Evolutionary conservation across 345 rosid genomes (phyloP).

Genomic region (Physaria fendleri): DNA sequence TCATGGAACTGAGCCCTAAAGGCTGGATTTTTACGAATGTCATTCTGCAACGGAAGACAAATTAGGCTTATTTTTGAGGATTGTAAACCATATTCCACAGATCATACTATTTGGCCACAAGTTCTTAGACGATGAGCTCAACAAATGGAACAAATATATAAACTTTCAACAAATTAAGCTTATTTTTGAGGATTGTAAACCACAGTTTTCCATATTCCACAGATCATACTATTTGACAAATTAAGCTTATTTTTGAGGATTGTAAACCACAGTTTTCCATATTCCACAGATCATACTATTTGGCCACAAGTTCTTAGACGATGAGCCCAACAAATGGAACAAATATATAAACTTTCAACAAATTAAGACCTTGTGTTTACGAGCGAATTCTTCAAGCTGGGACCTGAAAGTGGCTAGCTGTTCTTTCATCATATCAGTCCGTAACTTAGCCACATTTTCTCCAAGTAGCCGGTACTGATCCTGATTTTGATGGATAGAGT

Average conservation of each 20-base stretch:
- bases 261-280: not conserved
- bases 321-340: not conserved
- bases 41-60: constrained; percentile 82
- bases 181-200: too few species aligned
- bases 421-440: constrained; percentile 91
- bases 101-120: too few species aligned
- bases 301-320: not conserved
- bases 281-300: not conserved
- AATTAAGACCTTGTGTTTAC: constrained; percentile 70
- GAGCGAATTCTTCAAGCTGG: constrained; percentile 88
- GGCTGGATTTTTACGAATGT: constrained; percentile 67
- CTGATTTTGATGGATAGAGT: constrained; percentile 26
- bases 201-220: too few species aligned
- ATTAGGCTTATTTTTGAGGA: too few species aligned
- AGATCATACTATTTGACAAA: constrained; percentile 71
- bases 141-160: too few species aligned
- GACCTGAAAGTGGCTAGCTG: constrained; percentile 85
- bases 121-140: too few species aligned
- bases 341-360: too few species aligned
- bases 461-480: constrained; percentile 77
- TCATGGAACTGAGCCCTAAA: constrained; percentile 81
- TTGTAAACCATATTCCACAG: too few species aligned
- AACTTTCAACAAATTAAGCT: too few species aligned
- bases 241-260: not conserved
- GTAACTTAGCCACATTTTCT: constrained; percentile 84